Evolutionary conservation across 345 rosid species (phyloP).

Genomic region (Capsella bursapastoris): DNA sequence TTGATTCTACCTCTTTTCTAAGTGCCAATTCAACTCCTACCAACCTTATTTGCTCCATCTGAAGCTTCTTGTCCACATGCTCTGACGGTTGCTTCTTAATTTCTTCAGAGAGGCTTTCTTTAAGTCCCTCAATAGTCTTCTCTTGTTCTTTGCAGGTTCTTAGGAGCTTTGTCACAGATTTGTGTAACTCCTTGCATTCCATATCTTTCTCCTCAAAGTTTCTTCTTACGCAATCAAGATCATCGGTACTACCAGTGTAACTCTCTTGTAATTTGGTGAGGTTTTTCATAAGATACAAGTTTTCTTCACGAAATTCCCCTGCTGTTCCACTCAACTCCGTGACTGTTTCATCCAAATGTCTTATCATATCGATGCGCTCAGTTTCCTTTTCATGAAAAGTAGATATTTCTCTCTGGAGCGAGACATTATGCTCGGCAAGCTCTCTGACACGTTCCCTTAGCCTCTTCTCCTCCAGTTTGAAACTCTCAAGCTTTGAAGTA

Average conservation of each 20-base stretch:
- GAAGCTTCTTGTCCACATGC: slow-evolving; percentile 50
- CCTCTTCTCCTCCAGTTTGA: slow-evolving; percentile 80
- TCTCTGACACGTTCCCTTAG: slow-evolving; percentile 93
- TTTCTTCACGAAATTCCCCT: slow-evolving; percentile 59
- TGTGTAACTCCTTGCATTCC: slow-evolving; percentile 84
- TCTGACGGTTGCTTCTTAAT: slow-evolving; percentile 49
- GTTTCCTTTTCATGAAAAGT: slow-evolving; percentile 72
- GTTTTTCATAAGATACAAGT: slow-evolving; percentile 49
- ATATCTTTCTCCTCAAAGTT: slow-evolving; percentile 77
- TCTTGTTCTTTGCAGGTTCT: slow-evolving; percentile 85
- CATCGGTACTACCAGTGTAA: slow-evolving; percentile 49
- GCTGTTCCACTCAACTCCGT: slow-evolving; percentile 54
- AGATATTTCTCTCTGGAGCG: slow-evolving; percentile 85
- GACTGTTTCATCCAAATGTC: slow-evolving; percentile 61
- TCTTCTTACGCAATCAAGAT: slow-evolving; percentile 58
- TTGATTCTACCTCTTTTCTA: slow-evolving; percentile 71
- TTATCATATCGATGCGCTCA: slow-evolving; percentile 59
- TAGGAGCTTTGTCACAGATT: slow-evolving; percentile 58
- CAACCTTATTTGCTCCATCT: slow-evolving; percentile 83
- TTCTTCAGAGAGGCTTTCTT: slow-evolving; percentile 55
- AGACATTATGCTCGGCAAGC: slow-evolving; percentile 94
- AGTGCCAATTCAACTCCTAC: slow-evolving; percentile 77
- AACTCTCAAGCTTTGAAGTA: slow-evolving; percentile 74
- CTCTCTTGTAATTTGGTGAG: slow-evolving; percentile 61
- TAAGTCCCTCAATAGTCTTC: slow-evolving; percentile 78